These are phyloP conservation scores for Ascochyta koolunga DNA, from an alignment of 2,329 filamentous ascomycete species.

Conservation along the genomic window DNA sequence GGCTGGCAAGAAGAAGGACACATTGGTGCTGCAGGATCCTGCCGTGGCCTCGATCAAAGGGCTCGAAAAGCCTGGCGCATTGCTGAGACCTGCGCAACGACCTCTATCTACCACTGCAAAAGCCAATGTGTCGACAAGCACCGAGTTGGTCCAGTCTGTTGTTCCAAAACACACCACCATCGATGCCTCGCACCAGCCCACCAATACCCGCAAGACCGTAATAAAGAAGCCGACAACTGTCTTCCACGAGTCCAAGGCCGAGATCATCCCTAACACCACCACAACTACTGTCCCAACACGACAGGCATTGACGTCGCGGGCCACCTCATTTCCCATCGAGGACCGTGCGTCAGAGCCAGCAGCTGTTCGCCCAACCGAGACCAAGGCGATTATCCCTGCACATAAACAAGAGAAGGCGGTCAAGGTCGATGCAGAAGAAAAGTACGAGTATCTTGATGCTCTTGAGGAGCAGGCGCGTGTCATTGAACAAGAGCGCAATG, in stretches of 20 bases:
- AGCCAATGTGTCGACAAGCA: slow-evolving; percentile 22
- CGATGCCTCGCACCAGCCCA: slow-evolving; percentile 39
- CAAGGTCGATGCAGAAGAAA: slow-evolving; percentile 32
- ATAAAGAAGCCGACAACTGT: slow-evolving; percentile 61
- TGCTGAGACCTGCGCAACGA: slow-evolving; percentile 67
- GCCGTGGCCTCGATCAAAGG: slow-evolving; percentile 43
- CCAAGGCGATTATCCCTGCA: slow-evolving; percentile 2
- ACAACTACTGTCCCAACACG: slow-evolving; percentile 29
- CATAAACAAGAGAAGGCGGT: slow-evolving; percentile 22
- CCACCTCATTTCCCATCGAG: slow-evolving; percentile 31
- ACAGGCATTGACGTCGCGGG: slow-evolving; percentile 27
- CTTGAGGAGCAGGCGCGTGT: slow-evolving; percentile 46
- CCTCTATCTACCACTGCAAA: slow-evolving; percentile 49
- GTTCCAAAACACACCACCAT: slow-evolving; percentile 30
- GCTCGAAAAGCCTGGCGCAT: slow-evolving; percentile 51
- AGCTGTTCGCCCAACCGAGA: slow-evolving; percentile 23
- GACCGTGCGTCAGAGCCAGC: slow-evolving; percentile 29
- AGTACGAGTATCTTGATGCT: slow-evolving; percentile 46
- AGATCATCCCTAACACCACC: slow-evolving; percentile 23
- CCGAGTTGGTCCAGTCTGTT: slow-evolving; percentile 24
- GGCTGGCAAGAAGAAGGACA: slow-evolving; percentile 48
- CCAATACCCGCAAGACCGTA: slow-evolving; percentile 53
- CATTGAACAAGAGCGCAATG: slow-evolving; percentile 46
- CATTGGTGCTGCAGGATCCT: slow-evolving; percentile 43
- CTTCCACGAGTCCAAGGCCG: slow-evolving; percentile 57